phyloP scores from a whole-genome alignment of 345 rosid genomes.

The Corymbia maculata region DNA sequence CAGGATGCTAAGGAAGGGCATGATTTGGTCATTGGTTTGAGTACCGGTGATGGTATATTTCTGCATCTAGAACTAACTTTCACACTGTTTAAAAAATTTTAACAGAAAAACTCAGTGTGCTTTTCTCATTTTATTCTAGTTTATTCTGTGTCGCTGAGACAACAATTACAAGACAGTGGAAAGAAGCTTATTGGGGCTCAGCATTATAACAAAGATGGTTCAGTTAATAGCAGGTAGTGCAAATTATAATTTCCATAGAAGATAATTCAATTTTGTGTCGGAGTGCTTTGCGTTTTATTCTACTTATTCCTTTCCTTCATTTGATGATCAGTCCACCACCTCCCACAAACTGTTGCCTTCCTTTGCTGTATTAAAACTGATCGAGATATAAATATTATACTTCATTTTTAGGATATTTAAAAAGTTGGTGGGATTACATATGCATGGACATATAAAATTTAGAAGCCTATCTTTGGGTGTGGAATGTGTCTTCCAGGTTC shows the following conservation, averaged over 20 bases:
- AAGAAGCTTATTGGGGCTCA: conserved; percentile 93
- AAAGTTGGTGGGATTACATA: not conserved
- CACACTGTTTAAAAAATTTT: not conserved
- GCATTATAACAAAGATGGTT: conserved; percentile 95
- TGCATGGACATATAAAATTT: not conserved
- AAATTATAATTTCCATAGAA: not conserved
- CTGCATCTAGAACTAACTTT: conserved; percentile 2
- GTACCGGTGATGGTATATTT: conserved; percentile 88
- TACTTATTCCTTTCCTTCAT: not conserved
- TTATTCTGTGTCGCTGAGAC: conserved; percentile 94
- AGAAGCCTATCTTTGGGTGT: not conserved
- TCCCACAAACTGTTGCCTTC: not conserved
- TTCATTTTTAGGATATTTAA: not conserved
- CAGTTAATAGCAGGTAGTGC: conserved; percentile 34
- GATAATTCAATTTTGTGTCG: not conserved
- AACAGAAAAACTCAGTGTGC: not conserved
- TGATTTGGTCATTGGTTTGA: conserved; percentile 89
- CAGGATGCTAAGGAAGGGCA: conserved; percentile 96
- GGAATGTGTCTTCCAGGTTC: not conserved
- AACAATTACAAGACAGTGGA: conserved; percentile 94
- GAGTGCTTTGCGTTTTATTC: not conserved
- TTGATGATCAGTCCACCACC: not conserved
- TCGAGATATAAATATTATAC: not conserved
- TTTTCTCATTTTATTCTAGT: conserved; percentile 47
- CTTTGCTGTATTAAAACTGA: not conserved